These are phyloP conservation scores for Achaetomiella virescens DNA, from an alignment of 495 filamentous ascomycete genomes.

Conservation along the genomic window DNA sequence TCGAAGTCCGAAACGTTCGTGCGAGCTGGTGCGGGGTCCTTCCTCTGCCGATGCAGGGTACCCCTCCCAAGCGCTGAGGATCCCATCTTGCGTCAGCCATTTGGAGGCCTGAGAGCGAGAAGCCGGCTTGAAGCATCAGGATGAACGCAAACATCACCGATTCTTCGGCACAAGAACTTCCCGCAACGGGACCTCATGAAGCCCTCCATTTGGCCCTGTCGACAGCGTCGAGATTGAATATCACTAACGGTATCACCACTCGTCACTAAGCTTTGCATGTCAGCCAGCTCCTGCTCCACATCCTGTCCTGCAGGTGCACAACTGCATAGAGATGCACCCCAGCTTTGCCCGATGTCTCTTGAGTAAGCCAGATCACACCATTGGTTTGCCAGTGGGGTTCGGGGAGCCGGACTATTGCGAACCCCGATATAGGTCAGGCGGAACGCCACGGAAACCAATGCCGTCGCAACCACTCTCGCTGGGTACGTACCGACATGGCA, in stretches of 20 bases:
- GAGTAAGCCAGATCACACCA: slow-evolving; percentile 25
- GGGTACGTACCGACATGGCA: slow-evolving; percentile 17
- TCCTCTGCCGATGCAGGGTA: no score
- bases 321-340: slow-evolving; percentile 23
- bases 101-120: background rate
- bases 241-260: no score
- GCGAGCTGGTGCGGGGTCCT: slow-evolving; percentile 23
- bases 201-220: no score
- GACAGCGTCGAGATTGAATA: no score
- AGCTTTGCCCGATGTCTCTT: slow-evolving; percentile 21
- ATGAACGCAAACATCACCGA: background rate
- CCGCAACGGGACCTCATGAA: no score
- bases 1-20: slow-evolving; percentile 16
- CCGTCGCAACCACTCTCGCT: slow-evolving; percentile 9
- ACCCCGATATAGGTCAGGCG: no score
- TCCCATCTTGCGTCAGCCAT: no score
- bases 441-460: slow-evolving; percentile 18
- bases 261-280: background rate
- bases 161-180: no score
- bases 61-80: no score
- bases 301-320: slow-evolving; percentile 16
- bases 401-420: slow-evolving; percentile 23
- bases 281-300: slow-evolving; percentile 1
- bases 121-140: background rate
- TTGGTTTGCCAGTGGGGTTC: slow-evolving; percentile 19